Percentiles rank a stretch among this genome's conserved stretches.
phyloP scores from a whole-genome alignment of 2,329 filamentous ascomycete species.

The Fusarium irregulare region DNA sequence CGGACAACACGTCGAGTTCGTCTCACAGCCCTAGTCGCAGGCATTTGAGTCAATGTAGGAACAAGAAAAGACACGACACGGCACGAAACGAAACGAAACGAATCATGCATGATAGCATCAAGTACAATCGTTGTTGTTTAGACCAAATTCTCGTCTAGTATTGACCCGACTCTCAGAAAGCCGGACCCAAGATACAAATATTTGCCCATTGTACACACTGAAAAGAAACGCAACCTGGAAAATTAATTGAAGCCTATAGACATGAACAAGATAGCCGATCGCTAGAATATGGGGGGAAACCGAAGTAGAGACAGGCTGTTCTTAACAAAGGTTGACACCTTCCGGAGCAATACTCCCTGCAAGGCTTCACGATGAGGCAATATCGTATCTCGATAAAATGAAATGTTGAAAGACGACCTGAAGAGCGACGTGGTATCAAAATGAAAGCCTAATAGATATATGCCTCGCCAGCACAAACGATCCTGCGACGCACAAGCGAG shows the following conservation, averaged over 20 bases:
- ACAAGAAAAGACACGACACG: neutral
- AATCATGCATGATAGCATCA: neutral
- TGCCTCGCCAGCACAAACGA: conserved; percentile 42
- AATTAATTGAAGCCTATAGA: neutral
- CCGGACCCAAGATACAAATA: neutral
- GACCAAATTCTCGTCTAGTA: neutral
- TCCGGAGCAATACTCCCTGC: neutral
- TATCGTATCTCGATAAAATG: conserved; percentile 1
- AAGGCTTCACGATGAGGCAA: conserved; percentile 8
- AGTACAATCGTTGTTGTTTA: conserved; percentile 23
- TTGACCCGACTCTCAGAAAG: neutral
- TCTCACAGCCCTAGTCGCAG: conserved; percentile 2
- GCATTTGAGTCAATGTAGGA: neutral
- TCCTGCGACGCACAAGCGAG: conserved; percentile 36
- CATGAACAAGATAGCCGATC: neutral
- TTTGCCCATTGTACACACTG: neutral
- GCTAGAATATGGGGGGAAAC: neutral
- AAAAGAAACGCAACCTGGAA: conserved; percentile 7
- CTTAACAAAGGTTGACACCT: neutral
- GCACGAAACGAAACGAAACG: neutral
- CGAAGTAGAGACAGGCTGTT: neutral
- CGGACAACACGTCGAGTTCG: conserved; percentile 2
- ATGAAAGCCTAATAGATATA: conserved; percentile 45
- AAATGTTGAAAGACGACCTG: conserved; percentile 38
- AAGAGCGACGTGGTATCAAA: conserved; percentile 48